Conservation (phyloP, 2,329 filamentous ascomycete genomes). For the Apiospora hydei region DNA sequence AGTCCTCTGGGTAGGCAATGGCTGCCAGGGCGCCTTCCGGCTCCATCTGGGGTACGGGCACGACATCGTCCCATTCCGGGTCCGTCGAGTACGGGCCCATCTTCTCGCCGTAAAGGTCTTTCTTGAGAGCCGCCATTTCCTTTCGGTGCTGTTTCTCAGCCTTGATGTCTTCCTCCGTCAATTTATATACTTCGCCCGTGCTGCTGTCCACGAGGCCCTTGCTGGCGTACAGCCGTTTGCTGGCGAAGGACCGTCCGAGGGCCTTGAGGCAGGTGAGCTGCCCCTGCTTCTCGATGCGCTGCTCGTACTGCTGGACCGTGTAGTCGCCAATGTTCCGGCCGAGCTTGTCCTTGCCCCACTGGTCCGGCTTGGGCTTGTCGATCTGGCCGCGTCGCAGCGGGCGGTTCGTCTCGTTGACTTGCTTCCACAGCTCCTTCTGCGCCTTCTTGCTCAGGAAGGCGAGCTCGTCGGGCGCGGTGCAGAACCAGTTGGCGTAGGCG, state of each 20-base stretch:
- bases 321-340: conserved; percentile 59
- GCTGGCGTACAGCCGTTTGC: conserved; percentile 44
- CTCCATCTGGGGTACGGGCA: conserved; percentile 84
- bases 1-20: conserved; percentile 90
- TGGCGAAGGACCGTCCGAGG: conserved; percentile 53
- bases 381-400: conserved; percentile 52
- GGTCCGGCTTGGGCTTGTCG: conserved; percentile 37
- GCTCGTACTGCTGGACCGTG: conserved; percentile 53
- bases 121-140: conserved; percentile 59
- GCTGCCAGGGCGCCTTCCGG: conserved; percentile 85
- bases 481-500: conserved; percentile 55
- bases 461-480: conserved; percentile 51
- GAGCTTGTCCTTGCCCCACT: conserved; percentile 60
- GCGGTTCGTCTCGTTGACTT: conserved; percentile 58
- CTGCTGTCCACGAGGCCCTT: conserved; percentile 29
- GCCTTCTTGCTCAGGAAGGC: conserved; percentile 51
- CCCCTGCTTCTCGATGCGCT: conserved; percentile 50
- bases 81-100: conserved; percentile 66
- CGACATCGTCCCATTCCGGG: conserved; percentile 83
- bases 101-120: conserved; percentile 61
- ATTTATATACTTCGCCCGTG: conserved; percentile 33
- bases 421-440: conserved; percentile 66
- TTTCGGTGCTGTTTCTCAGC: conserved; percentile 55
- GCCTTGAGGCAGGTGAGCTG: conserved; percentile 52
- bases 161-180: conserved; percentile 48